phyloP scores from a whole-genome alignment of 2,329 filamentous ascomycete genomes.

The Diaporthe destruens region DNA sequence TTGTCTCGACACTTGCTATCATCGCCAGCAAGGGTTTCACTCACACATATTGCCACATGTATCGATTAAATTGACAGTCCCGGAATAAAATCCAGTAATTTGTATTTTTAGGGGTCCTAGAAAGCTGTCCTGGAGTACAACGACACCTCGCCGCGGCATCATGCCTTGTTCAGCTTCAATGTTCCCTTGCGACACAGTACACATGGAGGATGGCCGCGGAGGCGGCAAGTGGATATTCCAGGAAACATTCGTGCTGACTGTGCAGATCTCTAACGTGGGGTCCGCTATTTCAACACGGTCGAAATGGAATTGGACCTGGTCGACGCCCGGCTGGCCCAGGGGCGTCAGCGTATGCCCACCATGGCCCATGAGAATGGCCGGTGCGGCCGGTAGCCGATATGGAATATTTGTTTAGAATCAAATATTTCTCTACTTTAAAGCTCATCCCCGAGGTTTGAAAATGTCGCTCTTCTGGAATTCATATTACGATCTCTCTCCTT shows the following conservation, averaged over 20 bases:
- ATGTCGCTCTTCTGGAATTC: not conserved
- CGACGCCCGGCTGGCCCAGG: slow-evolving; percentile 7
- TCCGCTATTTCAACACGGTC: not conserved
- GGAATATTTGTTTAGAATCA: not conserved
- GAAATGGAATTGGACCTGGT: not conserved
- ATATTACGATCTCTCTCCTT: not conserved
- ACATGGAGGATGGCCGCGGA: not conserved
- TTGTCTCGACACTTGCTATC: no score
- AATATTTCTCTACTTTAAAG: not conserved
- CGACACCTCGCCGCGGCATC: no score
- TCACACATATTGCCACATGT: no score
- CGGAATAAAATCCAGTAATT: not conserved
- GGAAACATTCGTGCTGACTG: slow-evolving; percentile 15
- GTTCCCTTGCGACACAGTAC: not conserved
- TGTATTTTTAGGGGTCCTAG: no score
- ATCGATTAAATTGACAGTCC: not conserved
- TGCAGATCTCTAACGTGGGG: not conserved
- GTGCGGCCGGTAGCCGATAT: not conserved
- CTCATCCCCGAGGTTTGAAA: not conserved
- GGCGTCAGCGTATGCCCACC: not conserved
- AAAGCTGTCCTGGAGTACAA: not conserved
- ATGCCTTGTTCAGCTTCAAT: not conserved
- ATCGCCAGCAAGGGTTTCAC: no score
- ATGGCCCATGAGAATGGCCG: not conserved
- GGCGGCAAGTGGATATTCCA: slow-evolving; percentile 1